Evolutionary conservation across 2,329 filamentous ascomycete genomes (phyloP).

Genomic region (Purpureocillium lavendulum): DNA sequence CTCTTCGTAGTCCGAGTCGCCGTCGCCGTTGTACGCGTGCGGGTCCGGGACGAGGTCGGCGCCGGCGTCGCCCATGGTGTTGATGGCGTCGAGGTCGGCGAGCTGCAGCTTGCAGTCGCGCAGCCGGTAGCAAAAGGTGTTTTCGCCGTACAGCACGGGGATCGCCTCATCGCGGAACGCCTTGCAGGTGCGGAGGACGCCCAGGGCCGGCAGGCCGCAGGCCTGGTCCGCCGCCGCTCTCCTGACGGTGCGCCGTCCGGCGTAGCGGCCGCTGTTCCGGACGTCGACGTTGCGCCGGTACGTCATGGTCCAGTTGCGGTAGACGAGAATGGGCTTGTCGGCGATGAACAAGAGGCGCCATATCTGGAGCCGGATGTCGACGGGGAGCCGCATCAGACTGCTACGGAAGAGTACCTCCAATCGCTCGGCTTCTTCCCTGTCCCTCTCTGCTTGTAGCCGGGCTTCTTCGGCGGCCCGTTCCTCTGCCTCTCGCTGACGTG

Average conservation of each 20-base stretch:
- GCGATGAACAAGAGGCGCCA: slow-evolving; percentile 23
- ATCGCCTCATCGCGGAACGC: slow-evolving; percentile 27
- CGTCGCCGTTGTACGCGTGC: slow-evolving; percentile 4
- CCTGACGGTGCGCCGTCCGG: not conserved
- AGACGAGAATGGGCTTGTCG: slow-evolving; percentile 21
- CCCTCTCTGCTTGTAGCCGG: not conserved
- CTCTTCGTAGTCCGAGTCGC: slow-evolving; percentile 10
- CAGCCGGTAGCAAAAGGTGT: slow-evolving; percentile 37
- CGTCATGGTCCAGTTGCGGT: slow-evolving; percentile 23
- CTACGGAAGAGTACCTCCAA: too few relatives aligned
- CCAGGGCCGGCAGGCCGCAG: too few relatives aligned
- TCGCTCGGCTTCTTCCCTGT: not conserved
- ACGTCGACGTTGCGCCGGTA: slow-evolving; percentile 14
- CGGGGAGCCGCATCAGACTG: slow-evolving; percentile 15
- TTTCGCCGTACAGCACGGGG: slow-evolving; percentile 36
- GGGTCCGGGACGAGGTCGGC: slow-evolving; percentile 5
- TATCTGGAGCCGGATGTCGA: slow-evolving; percentile 21
- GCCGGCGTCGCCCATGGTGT: slow-evolving; percentile 2
- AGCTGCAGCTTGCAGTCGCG: slow-evolving; percentile 24
- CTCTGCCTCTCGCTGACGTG: too few relatives aligned
- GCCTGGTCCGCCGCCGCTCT: slow-evolving; percentile 4
- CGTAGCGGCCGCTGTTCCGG: not conserved
- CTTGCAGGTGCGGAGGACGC: too few relatives aligned
- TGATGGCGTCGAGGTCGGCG: slow-evolving; percentile 9
- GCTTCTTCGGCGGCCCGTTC: too few relatives aligned